Evolutionary conservation across 495 filamentous ascomycete species (phyloP).

Genomic region (Hyaloscypha hepaticicola): DNA sequence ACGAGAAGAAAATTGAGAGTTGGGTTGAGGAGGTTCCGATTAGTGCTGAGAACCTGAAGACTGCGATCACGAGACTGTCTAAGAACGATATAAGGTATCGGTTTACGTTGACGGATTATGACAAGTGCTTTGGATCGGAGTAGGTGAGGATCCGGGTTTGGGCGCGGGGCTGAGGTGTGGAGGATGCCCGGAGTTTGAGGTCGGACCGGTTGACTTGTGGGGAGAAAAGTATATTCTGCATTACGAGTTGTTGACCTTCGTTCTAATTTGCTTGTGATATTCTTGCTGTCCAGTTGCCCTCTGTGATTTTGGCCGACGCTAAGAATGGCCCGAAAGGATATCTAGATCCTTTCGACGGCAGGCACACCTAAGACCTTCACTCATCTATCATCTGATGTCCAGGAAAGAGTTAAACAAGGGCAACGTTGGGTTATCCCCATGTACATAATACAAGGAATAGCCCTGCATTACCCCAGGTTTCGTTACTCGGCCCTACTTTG

Average conservation of each 20-base stretch:
- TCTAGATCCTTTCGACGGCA: neutral
- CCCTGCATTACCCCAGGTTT: no score
- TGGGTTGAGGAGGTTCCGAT: constrained; percentile 81
- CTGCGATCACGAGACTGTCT: constrained; percentile 64
- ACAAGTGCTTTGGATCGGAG: constrained; percentile 35
- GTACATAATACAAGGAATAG: no score
- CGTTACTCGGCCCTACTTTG: no score
- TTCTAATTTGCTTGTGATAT: neutral
- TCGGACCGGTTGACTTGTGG: neutral
- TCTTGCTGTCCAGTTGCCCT: neutral
- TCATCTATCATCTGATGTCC: neutral
- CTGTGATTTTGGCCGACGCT: neutral
- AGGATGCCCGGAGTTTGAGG: neutral
- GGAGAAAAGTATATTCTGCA: neutral
- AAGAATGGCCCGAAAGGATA: neutral
- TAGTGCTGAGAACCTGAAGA: constrained; percentile 63
- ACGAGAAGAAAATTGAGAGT: constrained; percentile 75
- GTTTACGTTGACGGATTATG: constrained; percentile 47
- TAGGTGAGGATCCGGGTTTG: neutral
- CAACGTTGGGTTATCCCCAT: neutral
- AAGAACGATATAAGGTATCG: constrained; percentile 66
- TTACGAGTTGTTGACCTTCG: neutral
- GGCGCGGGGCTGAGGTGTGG: neutral
- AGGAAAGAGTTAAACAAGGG: neutral
- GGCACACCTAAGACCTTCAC: neutral